A percentile compares a stretch with the other conserved stretches of the same genome.
Evolutionary conservation across 2,329 filamentous ascomycete genomes (phyloP).

Genomic region (Pseudocercospora musae): DNA sequence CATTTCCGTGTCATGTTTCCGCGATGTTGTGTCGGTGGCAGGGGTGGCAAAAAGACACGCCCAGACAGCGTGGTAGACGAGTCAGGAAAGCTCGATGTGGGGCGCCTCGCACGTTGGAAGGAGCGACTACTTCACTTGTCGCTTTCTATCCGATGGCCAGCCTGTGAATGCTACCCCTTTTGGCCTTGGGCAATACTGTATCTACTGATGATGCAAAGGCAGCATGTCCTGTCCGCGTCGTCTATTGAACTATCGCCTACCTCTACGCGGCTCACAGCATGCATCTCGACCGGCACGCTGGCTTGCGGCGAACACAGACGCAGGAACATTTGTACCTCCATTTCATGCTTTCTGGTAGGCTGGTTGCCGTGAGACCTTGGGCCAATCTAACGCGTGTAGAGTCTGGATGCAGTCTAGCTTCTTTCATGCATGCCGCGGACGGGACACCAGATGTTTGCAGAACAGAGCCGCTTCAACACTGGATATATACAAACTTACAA

Average conservation of each 20-base stretch:
- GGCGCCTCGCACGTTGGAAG: background rate
- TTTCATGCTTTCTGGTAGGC: background rate
- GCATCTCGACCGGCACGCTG: background rate
- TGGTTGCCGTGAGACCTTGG: constrained; percentile 3
- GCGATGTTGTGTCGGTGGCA: background rate
- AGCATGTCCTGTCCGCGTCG: background rate
- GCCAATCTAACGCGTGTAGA: background rate
- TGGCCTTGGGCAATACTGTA: background rate
- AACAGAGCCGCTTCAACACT: too few species aligned
- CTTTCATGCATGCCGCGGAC: background rate
- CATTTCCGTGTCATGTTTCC: constrained; percentile 34
- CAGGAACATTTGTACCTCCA: background rate
- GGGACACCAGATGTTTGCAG: background rate
- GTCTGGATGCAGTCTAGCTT: background rate
- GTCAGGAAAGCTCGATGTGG: background rate
- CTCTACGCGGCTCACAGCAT: background rate
- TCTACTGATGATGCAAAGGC: background rate
- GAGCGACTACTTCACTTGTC: background rate
- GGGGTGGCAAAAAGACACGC: background rate
- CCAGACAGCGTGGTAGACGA: background rate
- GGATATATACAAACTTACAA: too few species aligned
- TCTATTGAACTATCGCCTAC: too few species aligned
- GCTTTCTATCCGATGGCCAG: background rate
- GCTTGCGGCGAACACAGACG: background rate
- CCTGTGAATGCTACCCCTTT: background rate